These are phyloP conservation scores for Scopulariopsis brevicaulis DNA, from an alignment of 2,329 filamentous ascomycete species.

Conservation along the genomic window DNA sequence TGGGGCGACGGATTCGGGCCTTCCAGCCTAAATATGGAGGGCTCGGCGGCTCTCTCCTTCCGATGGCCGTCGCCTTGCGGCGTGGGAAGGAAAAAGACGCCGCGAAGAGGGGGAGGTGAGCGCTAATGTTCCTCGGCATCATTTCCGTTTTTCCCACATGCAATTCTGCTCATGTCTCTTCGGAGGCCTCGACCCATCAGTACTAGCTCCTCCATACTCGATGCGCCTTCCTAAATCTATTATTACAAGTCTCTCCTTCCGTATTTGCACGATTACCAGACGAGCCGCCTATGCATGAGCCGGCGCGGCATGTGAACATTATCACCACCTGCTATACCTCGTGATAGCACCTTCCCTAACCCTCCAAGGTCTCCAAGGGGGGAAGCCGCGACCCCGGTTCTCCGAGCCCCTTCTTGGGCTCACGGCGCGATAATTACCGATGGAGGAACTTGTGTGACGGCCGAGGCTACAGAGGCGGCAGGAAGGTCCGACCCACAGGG, in stretches of 20 bases:
- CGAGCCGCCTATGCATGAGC: not conserved
- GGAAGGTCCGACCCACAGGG: not conserved
- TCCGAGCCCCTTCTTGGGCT: not conserved
- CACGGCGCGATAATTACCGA: not conserved
- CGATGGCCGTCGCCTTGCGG: not conserved
- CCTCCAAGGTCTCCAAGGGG: not conserved
- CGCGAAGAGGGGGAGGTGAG: not conserved
- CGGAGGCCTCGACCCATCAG: not conserved
- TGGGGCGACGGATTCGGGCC: constrained; percentile 3
- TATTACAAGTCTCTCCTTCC: not conserved
- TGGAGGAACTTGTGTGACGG: not conserved
- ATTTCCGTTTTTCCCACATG: not conserved
- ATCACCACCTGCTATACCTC: not conserved
- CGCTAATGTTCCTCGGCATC: not conserved
- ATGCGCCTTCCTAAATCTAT: not conserved
- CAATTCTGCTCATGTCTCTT: not conserved
- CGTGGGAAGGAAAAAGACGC: not conserved
- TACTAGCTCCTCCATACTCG: not conserved
- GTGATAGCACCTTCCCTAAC: not conserved
- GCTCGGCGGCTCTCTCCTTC: constrained; percentile 1
- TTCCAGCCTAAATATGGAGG: constrained; percentile 5
- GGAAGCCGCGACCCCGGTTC: not conserved
- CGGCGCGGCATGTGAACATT: not conserved
- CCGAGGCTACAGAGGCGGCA: not conserved
- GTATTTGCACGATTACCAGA: not conserved